Evolutionary conservation across 2,329 filamentous ascomycete species (phyloP), one percentile per base, ranked within the genome.

Genomic region (Diplodia mutila): DNA sequence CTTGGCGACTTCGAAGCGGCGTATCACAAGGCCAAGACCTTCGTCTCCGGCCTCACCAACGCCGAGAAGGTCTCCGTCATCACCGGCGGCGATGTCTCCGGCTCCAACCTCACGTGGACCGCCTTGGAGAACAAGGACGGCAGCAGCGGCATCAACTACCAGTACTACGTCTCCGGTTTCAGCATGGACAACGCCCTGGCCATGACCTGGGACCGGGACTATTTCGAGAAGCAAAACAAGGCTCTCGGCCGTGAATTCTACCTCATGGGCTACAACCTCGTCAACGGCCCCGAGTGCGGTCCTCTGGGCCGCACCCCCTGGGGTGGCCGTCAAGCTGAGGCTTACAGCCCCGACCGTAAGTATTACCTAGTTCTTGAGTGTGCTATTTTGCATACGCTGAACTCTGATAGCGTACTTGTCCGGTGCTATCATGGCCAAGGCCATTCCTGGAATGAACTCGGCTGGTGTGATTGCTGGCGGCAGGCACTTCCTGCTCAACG

Each of bases 401-500:
- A 16, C 9, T 4, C n/a, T 14, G 3, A 12, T 37, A 61, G 57
- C 64, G 3, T 66, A 66, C 53, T 29, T 66, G 9, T 34, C 42
- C 53, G 64, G 64, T 9, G 12, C 37, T 12, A 27, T 55, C 21
- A 46, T 66, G 52, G 42, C 52, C 42, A 59, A 59, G 53, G 42
- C 53, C 4, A 51, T 66, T 14, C n/a, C 37, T 14, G 64, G 39
- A 12, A 66, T 66, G 64, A 66, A 66, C 29, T 32, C 37, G 2
- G 64, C 64, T 4, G 64, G 64, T 1, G 64, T 66, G 42, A 21
- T 66, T 29, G 53, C 64, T n/a, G 64, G 53, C 21, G 64, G 52
- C 6, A 59, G 53, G 59, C 75, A 77, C 52, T 76, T 69, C 25
- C 71, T 78, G 23, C 72, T 70, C 12, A 76, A 78, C 52, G 76